Percentiles rank a stretch among this genome's conserved stretches.
Conservation (phyloP, 108 stramenopile genomes). For the Phaeodactylum tricornutum region DNA sequence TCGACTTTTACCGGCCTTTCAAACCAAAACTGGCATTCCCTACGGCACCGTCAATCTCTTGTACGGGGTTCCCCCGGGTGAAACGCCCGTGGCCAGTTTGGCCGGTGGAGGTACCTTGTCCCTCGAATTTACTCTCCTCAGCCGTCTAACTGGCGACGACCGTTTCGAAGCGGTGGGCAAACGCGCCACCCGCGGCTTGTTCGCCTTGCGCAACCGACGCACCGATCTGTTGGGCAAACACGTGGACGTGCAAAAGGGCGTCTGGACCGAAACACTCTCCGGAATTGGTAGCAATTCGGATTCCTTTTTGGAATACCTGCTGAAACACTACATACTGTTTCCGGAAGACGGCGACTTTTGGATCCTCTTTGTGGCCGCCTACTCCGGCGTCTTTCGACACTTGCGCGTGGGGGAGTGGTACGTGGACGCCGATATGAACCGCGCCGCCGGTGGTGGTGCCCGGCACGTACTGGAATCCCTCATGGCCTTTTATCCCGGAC, state of each 20-base stretch:
- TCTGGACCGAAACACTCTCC: constrained; percentile 79
- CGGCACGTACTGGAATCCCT: constrained; percentile 69
- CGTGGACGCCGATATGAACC: constrained; percentile 74
- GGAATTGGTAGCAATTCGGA: constrained; percentile 92
- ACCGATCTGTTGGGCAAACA: constrained; percentile 84
- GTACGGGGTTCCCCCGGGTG: constrained; percentile 69
- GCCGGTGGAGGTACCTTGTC: constrained; percentile 86
- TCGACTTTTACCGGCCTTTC: constrained; percentile 75
- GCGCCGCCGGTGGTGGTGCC: constrained; percentile 20
- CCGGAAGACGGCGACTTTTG: constrained; percentile 73
- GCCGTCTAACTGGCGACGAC: constrained; percentile 67
- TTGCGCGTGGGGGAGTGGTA: constrained; percentile 86
- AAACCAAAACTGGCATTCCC: constrained; percentile 86
- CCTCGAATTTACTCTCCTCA: constrained; percentile 78
- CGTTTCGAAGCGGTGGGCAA: constrained; percentile 65
- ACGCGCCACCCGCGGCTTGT: constrained; percentile 65
- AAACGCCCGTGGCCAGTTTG: constrained; percentile 77
- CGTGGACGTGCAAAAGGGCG: constrained; percentile 70
- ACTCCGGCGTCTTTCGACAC: constrained; percentile 57
- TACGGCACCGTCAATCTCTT: constrained; percentile 89
- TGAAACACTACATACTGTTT: constrained; percentile 77
- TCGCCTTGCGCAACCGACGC: constrained; percentile 36
- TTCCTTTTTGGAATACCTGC: constrained; percentile 90
- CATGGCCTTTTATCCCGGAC: constrained; percentile 93
- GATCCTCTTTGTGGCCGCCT: constrained; percentile 57